Evolutionary conservation across 352 stramenopile species (phyloP), one percentile per base, ranked within the genome.

Genomic region (Phytophthora sojae): DNA sequence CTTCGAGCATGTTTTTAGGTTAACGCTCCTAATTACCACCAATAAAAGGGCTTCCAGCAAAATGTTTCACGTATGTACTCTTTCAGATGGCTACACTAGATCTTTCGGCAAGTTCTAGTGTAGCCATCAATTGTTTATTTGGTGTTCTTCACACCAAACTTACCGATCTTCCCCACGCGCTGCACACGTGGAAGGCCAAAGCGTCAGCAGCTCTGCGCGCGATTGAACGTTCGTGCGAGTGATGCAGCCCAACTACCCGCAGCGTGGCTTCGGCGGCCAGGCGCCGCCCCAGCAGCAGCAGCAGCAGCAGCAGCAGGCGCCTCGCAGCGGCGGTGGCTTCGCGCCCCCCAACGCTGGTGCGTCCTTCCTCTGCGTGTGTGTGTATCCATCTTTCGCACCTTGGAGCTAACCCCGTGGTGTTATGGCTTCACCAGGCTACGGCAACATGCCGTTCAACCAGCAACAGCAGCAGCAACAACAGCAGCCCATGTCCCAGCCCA

Each of bases 241-340:
- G 80, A 76, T 82, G 69, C 73, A 73, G 56, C 73, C 76, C 47
- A 86, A 81, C 67, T 83, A 76, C 68, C 69, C 78, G 53, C 78
- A 76, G 58, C 71, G 75, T 45, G 78, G 81, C 44, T 83, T 71
- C 60, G 50, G 60, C 21, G 66, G 61, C 52, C 67, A 69, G 29
- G 26, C 32, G 6, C 62, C 61, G n/a, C 63, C 60, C 5, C 21
- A 21, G 21, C 21, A 21, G 21, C 21, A 21, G 21, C 76, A 76
- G 61, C 76, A 76, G 61, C 75, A 73, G 57, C 75, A 73, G 57
- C 73, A 76, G 30, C 76, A 83, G 45, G 62, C 72, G 35, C 68
- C 73, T 37, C 76, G 25, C 37, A 80, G 69, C 47, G 73, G 72
- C 35, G 69, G 72, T 3, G 79, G 65, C 57, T 68, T 71, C 26